Conservation (phyloP, 2,329 filamentous ascomycete species). For the Fragosphaeria purpurea region DNA sequence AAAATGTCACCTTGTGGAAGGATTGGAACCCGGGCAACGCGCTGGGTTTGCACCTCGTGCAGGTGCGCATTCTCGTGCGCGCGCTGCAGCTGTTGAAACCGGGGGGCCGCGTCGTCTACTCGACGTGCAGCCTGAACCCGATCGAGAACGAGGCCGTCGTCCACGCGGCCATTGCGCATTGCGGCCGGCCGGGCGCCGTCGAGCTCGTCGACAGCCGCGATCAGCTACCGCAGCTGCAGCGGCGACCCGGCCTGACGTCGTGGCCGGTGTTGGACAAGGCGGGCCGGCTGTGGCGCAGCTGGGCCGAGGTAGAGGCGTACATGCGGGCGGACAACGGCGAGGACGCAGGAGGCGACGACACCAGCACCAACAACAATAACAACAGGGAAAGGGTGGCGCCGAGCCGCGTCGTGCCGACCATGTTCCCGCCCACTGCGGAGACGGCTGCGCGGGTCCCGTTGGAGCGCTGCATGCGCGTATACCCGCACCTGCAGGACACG, state of each 20-base stretch:
- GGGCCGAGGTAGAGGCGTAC: constrained; percentile 68
- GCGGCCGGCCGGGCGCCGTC: constrained; percentile 73
- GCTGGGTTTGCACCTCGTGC: constrained; percentile 76
- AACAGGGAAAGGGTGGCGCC: constrained; percentile 38
- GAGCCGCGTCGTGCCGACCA: constrained; percentile 62
- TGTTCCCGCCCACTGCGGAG: constrained; percentile 69
- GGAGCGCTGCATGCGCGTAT: constrained; percentile 86
- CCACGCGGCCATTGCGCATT: constrained; percentile 77
- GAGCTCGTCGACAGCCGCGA: constrained; percentile 75
- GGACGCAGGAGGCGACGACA: no score
- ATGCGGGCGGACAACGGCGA: constrained; percentile 47
- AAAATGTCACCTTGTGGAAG: constrained; percentile 90
- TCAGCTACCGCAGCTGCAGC: constrained; percentile 65
- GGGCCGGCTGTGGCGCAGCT: constrained; percentile 67
- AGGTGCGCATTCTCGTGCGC: constrained; percentile 81
- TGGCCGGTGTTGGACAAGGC: constrained; percentile 92
- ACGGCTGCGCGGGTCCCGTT: constrained; percentile 60
- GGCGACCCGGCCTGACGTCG: constrained; percentile 62
- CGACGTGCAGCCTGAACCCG: constrained; percentile 97
- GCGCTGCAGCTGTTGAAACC: constrained; percentile 94
- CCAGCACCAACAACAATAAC: no score
- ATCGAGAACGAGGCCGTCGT: constrained; percentile 94
- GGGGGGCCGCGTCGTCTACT: constrained; percentile 91
- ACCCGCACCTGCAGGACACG: constrained; percentile 91
- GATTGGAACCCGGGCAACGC: constrained; percentile 87